Conservation (phyloP, 305 asterid genomes). For the Solanum hybrid region DNA sequence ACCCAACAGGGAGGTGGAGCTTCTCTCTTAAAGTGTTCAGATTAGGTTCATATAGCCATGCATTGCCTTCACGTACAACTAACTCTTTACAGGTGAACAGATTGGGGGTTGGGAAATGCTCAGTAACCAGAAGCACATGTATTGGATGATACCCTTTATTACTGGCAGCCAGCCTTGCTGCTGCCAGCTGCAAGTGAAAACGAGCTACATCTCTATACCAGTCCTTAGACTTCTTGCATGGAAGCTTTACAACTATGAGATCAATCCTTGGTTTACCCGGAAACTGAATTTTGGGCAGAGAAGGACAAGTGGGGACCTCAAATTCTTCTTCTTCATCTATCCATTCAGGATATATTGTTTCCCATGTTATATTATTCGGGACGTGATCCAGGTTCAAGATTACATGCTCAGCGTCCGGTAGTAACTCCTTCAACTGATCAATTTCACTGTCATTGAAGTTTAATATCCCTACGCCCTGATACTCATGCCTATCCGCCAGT, state of each 20-base stretch:
- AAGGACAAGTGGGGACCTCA: constrained; percentile 71
- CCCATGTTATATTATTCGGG: constrained; percentile 66
- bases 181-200: constrained; percentile 75
- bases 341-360: constrained; percentile 88
- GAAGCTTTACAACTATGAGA: constrained; percentile 78
- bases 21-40: constrained; percentile 55
- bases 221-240: constrained; percentile 56
- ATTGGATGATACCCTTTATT: constrained; percentile 63
- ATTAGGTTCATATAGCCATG: constrained; percentile 74
- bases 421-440: constrained; percentile 41
- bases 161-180: constrained; percentile 67
- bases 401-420: constrained; percentile 67
- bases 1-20: constrained; percentile 75
- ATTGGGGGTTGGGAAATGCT: constrained; percentile 80
- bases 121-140: constrained; percentile 60
- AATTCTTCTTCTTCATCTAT: constrained; percentile 89
- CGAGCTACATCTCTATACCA: constrained; percentile 89
- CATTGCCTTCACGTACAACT: constrained; percentile 51
- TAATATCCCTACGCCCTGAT: constrained; percentile 59
- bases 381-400: constrained; percentile 40
- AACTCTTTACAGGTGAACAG: constrained; percentile 80
- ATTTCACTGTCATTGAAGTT: constrained; percentile 71
- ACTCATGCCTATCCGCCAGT: constrained; percentile 44
- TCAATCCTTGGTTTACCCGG: constrained; percentile 68
- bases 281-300: constrained; percentile 42